A percentile compares a stretch with the other conserved stretches of the same genome.
phyloP scores from a whole-genome alignment of 805 yeast species.

The Candida nonsorbophila region DNA sequence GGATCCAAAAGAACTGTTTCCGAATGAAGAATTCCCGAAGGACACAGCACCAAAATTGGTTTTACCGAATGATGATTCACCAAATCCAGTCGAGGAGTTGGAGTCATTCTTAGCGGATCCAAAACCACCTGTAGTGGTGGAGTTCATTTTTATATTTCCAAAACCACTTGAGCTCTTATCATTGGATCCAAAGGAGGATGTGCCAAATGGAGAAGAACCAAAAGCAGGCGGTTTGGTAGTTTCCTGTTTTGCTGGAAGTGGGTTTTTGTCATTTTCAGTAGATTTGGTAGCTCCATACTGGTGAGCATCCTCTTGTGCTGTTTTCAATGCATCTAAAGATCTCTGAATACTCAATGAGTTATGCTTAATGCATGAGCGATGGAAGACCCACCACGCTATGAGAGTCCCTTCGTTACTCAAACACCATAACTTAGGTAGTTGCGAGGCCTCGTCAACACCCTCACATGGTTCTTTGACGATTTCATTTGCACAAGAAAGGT shows the following conservation, averaged over 20 bases:
- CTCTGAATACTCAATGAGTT: neutral
- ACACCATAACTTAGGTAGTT: constrained; percentile 63
- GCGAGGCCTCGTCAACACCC: constrained; percentile 51
- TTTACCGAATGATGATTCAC: constrained; percentile 9
- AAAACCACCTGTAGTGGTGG: no score
- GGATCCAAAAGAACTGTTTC: constrained; percentile 1
- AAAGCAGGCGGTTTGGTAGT: no score
- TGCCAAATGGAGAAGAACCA: no score
- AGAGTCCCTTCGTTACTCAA: constrained; percentile 61
- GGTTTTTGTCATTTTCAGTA: no score
- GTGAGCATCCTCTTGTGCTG: neutral
- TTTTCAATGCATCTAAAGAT: no score
- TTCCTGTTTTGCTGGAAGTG: no score
- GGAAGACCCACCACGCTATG: constrained; percentile 61
- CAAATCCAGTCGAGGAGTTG: constrained; percentile 1
- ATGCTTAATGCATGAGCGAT: no score
- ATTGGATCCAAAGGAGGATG: no score
- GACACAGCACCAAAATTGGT: constrained; percentile 9
- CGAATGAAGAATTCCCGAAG: constrained; percentile 6
- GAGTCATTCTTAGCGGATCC: constrained; percentile 8
- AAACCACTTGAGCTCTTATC: neutral
- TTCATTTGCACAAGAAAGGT: constrained; percentile 39
- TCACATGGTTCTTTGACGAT: constrained; percentile 48
- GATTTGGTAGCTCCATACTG: neutral
- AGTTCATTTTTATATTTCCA: constrained; percentile 1